Conservation (phyloP, 2,329 filamentous ascomycete genomes). For the Ophiostoma novo-ulmi region DNA sequence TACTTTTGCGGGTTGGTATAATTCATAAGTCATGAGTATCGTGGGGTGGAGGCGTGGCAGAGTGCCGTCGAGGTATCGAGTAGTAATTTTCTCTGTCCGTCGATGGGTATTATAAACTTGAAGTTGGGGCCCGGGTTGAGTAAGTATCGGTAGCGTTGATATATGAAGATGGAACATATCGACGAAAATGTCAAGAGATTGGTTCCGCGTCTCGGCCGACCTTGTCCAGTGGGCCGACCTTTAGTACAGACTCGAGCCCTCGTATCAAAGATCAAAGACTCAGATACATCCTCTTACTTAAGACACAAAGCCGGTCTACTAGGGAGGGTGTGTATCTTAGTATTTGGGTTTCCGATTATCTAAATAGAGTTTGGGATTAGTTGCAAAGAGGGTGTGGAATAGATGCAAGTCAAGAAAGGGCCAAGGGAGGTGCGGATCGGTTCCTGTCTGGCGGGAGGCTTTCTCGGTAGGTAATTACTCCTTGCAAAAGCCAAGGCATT, state of each 20-base stretch:
- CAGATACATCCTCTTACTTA: too few species aligned
- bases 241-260: too few species aligned
- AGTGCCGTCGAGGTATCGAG: neutral
- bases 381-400: neutral
- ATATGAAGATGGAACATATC: neutral
- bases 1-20: neutral
- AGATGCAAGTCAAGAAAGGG: neutral
- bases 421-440: neutral
- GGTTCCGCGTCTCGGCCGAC: too few species aligned
- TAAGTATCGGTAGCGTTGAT: neutral
- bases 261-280: too few species aligned
- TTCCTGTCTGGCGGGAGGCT: conserved; percentile 2
- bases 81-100: neutral
- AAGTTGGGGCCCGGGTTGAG: neutral
- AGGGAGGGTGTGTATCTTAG: neutral
- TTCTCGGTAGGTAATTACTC: neutral
- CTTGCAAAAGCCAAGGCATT: neutral
- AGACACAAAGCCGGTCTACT: neutral
- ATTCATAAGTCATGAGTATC: neutral
- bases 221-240: too few species aligned
- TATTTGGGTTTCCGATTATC: neutral
- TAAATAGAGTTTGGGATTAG: neutral
- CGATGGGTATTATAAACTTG: neutral
- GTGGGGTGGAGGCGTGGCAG: neutral
- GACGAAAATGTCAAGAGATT: too few species aligned